Percentiles rank a stretch among this genome's conserved stretches.
Conservation (phyloP, 140 eudicot genomes). For the Ambrosia hybrid region DNA sequence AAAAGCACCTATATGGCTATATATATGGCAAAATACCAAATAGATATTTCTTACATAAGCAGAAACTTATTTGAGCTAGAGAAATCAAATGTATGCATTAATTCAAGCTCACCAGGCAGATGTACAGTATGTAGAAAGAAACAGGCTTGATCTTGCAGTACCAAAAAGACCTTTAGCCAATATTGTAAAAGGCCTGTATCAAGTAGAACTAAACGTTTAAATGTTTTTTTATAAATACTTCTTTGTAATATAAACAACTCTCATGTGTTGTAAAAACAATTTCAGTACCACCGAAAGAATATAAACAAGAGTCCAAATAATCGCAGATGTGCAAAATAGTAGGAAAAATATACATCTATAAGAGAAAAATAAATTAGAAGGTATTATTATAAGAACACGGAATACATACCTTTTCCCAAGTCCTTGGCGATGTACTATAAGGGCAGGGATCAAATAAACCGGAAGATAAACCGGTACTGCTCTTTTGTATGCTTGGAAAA, state of each 20-base stretch:
- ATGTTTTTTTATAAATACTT: too few relatives aligned
- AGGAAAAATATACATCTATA: neutral
- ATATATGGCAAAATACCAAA: slow-evolving; percentile 4
- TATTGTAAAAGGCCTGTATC: slow-evolving; percentile 81
- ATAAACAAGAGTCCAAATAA: slow-evolving; percentile 3
- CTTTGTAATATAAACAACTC: too few relatives aligned
- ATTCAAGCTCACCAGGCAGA: slow-evolving; percentile 85
- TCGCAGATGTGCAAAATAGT: slow-evolving; percentile 9
- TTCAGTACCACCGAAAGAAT: neutral
- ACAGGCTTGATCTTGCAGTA: slow-evolving; percentile 97
- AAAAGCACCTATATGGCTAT: neutral
- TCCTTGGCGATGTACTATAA: slow-evolving; percentile 96
- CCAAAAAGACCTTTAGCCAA: slow-evolving; percentile 88
- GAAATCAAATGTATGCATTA: neutral
- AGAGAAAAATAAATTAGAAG: neutral
- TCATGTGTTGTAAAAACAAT: too few relatives aligned
- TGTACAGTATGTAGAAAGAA: slow-evolving; percentile 80
- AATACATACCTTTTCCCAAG: slow-evolving; percentile 61
- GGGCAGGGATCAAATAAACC: slow-evolving; percentile 93
- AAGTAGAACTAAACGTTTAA: slow-evolving; percentile 11
- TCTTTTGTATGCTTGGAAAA: slow-evolving; percentile 86
- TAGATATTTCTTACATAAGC: neutral
- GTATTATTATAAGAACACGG: neutral
- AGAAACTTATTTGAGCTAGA: slow-evolving; percentile 8
- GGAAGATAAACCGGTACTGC: slow-evolving; percentile 99